Evolutionary conservation across 768 basidiomycete genomes (phyloP).

Genomic region (Termitomyces sp.): DNA sequence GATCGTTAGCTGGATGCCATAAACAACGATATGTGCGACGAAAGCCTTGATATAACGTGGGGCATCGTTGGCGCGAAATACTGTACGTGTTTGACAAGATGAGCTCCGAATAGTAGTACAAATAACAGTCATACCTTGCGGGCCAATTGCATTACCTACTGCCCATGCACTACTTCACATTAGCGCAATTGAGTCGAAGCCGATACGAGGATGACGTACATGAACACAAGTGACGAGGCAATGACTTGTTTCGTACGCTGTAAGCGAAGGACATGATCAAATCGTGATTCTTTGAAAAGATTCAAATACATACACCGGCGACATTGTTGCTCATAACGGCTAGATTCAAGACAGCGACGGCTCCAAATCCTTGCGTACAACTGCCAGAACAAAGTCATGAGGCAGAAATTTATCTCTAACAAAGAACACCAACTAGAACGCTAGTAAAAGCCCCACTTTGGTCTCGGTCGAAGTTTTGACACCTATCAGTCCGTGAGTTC

Average conservation of each 20-base stretch:
- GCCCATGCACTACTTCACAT: constrained; percentile 38
- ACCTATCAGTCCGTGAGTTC: constrained; percentile 13
- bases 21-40: constrained; percentile 42
- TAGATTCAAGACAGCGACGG: constrained; percentile 42
- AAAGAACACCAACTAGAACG: constrained; percentile 39
- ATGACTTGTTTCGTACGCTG: constrained; percentile 47
- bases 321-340: constrained; percentile 44
- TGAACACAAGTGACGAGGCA: constrained; percentile 44
- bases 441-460: constrained; percentile 43
- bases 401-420: neutral
- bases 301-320: constrained; percentile 30
- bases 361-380: constrained; percentile 43
- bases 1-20: constrained; percentile 36
- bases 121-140: constrained; percentile 28
- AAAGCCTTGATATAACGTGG: constrained; percentile 47
- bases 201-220: constrained; percentile 21
- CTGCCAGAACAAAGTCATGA: constrained; percentile 17
- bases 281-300: neutral
- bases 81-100: constrained; percentile 12
- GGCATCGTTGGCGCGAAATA: constrained; percentile 41
- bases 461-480: constrained; percentile 36
- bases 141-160: constrained; percentile 45
- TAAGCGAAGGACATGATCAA: neutral
- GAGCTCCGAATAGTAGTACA: neutral
- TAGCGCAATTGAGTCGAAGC: neutral